Evolutionary conservation across 345 rosid species (phyloP), one percentile per base, ranked within the genome.

Genomic region (Eucalyptus erythrocorys): DNA sequence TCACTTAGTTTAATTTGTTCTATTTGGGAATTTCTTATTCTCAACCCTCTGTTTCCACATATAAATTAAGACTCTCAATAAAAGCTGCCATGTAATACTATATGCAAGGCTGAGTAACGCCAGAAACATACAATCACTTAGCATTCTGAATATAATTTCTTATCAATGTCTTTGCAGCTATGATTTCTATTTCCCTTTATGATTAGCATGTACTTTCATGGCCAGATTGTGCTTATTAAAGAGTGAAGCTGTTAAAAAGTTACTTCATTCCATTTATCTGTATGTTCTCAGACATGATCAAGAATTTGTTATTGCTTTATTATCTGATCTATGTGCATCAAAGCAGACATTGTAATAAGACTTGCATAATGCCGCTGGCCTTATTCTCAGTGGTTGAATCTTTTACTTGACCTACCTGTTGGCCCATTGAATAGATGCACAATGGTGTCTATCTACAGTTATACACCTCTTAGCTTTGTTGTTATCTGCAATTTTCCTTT

Each of bases 1-100:
- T 86, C 94, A 94, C 97, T 97, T 87, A 94, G 97, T 90, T 96
- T 92, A 91, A 96, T 98, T 22, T 95, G 94, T 93, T 95, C 96
- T 85, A 92, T 94, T 90, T 93, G 94, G 90, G 92, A 97, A 92
- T 40, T 76, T 40, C 47, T 37, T 21, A 10, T 40, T 40, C 84
- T 76, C 84, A 76, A 76, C 47, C 82, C 27, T 21, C 47, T 40
- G 47, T 40, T 76, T 76, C 84, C 47, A 21, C 47, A 76, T 40
- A 30, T 76, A 37, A 40, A 42, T 19, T 40, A 40, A 21, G 27
- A 76, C 30, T 37, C 2, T 40, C 82, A 76, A 76, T 76, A 9
- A 37, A 76, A 47, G 82, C 47, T 76, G 1, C 47, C 24, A 11
- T 37, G 40, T 37, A 37, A 76, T 76, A 6, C 47, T 0, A 34